phyloP scores from a whole-genome alignment of 2,329 filamentous ascomycete species.

The Penicillium rolfsii region DNA sequence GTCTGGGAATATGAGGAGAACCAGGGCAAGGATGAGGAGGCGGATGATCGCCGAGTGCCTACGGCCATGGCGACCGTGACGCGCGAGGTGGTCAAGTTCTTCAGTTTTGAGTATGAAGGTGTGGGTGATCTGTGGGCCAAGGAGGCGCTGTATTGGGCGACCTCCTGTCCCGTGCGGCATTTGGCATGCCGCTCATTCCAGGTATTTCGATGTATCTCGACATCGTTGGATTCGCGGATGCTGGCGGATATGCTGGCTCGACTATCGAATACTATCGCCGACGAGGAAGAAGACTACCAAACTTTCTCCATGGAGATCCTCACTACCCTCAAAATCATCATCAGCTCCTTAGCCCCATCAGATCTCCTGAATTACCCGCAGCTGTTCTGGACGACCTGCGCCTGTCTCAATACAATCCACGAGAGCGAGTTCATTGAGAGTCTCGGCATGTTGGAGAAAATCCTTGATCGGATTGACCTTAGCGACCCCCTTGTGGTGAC shows the following conservation, averaged over 20 bases:
- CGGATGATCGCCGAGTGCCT: conserved; percentile 78
- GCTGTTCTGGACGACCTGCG: conserved; percentile 96
- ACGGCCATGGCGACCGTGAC: conserved; percentile 85
- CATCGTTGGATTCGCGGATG: conserved; percentile 88
- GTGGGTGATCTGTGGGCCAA: conserved; percentile 92
- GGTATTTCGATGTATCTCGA: conserved; percentile 91
- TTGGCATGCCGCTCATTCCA: conserved; percentile 96
- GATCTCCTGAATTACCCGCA: conserved; percentile 89
- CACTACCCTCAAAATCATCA: conserved; percentile 89
- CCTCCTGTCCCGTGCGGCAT: conserved; percentile 92
- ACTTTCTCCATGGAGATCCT: conserved; percentile 98
- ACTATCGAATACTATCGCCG: conserved; percentile 94
- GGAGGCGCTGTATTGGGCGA: conserved; percentile 90
- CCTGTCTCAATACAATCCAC: conserved; percentile 94
- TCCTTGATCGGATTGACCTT: conserved; percentile 82
- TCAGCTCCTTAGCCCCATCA: conserved; percentile 76
- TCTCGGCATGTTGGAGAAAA: conserved; percentile 84
- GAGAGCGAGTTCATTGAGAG: conserved; percentile 93
- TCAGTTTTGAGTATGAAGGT: conserved; percentile 79
- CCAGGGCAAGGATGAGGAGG: conserved; percentile 73
- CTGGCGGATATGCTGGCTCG: conserved; percentile 94
- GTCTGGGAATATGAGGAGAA: conserved; percentile 95
- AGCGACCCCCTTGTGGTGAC: conserved; percentile 68
- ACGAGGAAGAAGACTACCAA: conserved; percentile 91
- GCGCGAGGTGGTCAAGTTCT: conserved; percentile 78